Evolutionary conservation across 345 rosid genomes (phyloP), one percentile per base, ranked within the genome.

Genomic region (Xanthoceras sorbifolium): DNA sequence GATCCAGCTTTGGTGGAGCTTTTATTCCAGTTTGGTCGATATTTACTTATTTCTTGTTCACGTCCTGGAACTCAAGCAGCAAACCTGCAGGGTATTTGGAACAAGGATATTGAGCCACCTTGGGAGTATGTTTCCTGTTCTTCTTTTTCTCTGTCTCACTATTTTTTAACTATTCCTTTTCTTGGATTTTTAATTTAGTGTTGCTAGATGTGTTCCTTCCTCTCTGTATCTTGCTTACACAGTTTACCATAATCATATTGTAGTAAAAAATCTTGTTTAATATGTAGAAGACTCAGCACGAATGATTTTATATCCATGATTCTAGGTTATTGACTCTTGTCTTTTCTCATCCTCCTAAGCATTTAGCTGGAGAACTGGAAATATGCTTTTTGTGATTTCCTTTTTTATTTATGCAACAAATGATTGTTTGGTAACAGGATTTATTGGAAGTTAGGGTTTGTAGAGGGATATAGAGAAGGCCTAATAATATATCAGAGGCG

Each of bases 11-110:
- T 96, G 77, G 91, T 96, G 86, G 93, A 86, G 76, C 91, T 93
- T 67, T 70, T 96, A 5, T 93, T 93, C 84, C 99, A 93, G 54
- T 96, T 77, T 75, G 97, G 97, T 70, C 80, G 98, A 36, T 93
- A 91, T 86, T 84, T 96, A 81, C 93, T 96, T 63, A 92, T 96
- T 79, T 89, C 99, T 79, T 92, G 85, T 76, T 96, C 99, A 59
- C 81, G 97, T 71, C 97, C 97, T 2, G 97, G 99, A 86, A 90
- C 97, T 75, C 99, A 90, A 76, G 98, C 88, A 55, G 90, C 98
- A 68, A 96, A 93, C 86, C 84, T 96, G 80, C 97, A 93, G 78
- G 99, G 99, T 54, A 90, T 96, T 80, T 96, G 99, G 99, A 96
- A 86, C 87, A 89, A 84, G 72, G 93, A 91, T 85, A 61, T 88